These are phyloP conservation scores for Thielaviopsis populi DNA, from an alignment of 2,329 filamentous ascomycete species.

Conservation along the genomic window DNA sequence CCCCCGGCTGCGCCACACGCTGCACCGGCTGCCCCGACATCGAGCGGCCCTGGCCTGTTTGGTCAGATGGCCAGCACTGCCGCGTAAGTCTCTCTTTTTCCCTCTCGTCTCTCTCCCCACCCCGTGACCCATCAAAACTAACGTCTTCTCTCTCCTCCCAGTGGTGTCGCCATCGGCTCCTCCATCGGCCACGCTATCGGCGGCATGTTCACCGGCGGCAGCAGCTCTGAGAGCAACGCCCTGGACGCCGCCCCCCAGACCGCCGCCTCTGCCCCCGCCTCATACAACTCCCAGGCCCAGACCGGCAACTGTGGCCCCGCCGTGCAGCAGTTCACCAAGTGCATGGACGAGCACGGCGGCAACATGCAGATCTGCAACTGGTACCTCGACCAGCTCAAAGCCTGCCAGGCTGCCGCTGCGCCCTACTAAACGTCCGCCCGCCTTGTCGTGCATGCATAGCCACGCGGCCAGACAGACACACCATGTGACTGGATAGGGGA, in stretches of 20 bases:
- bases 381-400: slow-evolving; percentile 82
- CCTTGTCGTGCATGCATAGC: too few relatives aligned
- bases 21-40: slow-evolving; percentile 34
- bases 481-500: too few relatives aligned
- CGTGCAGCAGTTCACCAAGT: slow-evolving; percentile 76
- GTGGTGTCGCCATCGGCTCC: slow-evolving; percentile 91
- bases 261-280: slow-evolving; percentile 30
- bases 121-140: slow-evolving; percentile 11
- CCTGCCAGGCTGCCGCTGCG: slow-evolving; percentile 14
- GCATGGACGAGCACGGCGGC: slow-evolving; percentile 89
- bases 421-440: slow-evolving; percentile 15
- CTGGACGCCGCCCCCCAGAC: slow-evolving; percentile 35
- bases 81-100: slow-evolving; percentile 55
- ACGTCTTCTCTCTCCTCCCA: slow-evolving; percentile 27
- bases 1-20: slow-evolving; percentile 36
- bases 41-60: slow-evolving; percentile 69
- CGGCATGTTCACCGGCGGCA: slow-evolving; percentile 68
- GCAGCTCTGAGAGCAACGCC: slow-evolving; percentile 24
- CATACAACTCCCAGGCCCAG: slow-evolving; percentile 27
- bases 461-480: too few relatives aligned
- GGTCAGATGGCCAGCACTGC: slow-evolving; percentile 96
- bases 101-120: background rate
- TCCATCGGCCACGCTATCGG: slow-evolving; percentile 91
- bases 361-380: slow-evolving; percentile 94
- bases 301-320: slow-evolving; percentile 58